Percentiles rank a stretch among this genome's conserved stretches.
phyloP scores from a whole-genome alignment of 2,329 filamentous ascomycete species.

The Alternaria solani region DNA sequence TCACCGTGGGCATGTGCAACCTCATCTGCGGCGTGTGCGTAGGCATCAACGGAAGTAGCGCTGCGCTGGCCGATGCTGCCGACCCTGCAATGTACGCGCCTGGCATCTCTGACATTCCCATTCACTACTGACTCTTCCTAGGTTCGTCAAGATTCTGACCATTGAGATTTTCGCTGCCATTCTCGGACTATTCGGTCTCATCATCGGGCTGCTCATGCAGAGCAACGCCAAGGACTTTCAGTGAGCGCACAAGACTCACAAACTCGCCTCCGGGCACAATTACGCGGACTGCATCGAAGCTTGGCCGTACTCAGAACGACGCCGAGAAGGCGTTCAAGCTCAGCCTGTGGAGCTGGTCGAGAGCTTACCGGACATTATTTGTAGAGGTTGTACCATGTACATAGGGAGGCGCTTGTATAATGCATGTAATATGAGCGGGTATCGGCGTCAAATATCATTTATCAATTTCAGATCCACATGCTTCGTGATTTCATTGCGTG shows the following conservation, averaged over 20 bases:
- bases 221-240: slow-evolving; percentile 81
- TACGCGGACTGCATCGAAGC: not conserved
- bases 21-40: slow-evolving; percentile 95
- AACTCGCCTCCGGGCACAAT: not conserved
- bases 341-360: slow-evolving; percentile 21
- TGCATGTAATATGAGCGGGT: slow-evolving; percentile 49
- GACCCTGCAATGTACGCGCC: slow-evolving; percentile 83
- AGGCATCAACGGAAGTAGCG: slow-evolving; percentile 97
- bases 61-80: slow-evolving; percentile 93
- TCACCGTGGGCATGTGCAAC: slow-evolving; percentile 96
- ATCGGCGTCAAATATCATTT: slow-evolving; percentile 37
- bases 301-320: slow-evolving; percentile 4
- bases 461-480: slow-evolving; percentile 11
- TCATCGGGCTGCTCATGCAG: slow-evolving; percentile 88
- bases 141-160: slow-evolving; percentile 98
- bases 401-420: slow-evolving; percentile 47
- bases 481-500: not conserved
- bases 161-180: slow-evolving; percentile 99
- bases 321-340: slow-evolving; percentile 14
- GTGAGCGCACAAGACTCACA: slow-evolving; percentile 23
- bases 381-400: slow-evolving; percentile 40
- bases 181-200: slow-evolving; percentile 92
- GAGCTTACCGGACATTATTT: slow-evolving; percentile 11
- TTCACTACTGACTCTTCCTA: slow-evolving; percentile 49
- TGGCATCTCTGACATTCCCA: not conserved